phyloP scores from a whole-genome alignment of 371 early-diverging fungal species.

The Fennellomyces sp. region DNA sequence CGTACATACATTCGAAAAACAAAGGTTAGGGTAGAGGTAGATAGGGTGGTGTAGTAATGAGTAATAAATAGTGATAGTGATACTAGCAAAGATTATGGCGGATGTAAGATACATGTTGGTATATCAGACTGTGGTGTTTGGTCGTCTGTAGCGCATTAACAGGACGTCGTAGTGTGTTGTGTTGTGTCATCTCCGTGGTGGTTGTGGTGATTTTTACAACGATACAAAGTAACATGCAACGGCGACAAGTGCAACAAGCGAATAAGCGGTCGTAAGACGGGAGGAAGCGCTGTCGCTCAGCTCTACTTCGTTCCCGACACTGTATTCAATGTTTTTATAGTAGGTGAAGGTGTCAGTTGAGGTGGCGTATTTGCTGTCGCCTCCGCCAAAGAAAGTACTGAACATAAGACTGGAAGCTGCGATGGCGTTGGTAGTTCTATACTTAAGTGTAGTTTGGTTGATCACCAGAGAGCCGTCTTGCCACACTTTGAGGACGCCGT shows the following conservation, averaged over 20 bases:
- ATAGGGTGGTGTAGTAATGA: background rate
- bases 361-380: conserved; percentile 40
- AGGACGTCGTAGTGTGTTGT: too few relatives aligned
- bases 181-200: too few relatives aligned
- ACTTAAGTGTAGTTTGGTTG: conserved; percentile 32
- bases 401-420: conserved; percentile 48
- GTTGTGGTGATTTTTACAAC: conserved; percentile 5
- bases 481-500: conserved; percentile 50
- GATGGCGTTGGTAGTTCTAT: conserved; percentile 34
- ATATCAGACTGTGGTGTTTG: background rate
- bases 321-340: conserved; percentile 47
- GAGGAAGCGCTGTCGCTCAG: conserved; percentile 15
- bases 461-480: conserved; percentile 42
- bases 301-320: conserved; percentile 38
- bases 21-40: background rate
- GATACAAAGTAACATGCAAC: conserved; percentile 12
- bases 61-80: background rate
- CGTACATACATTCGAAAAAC: background rate
- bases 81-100: conserved; percentile 1
- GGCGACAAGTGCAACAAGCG: conserved; percentile 4
- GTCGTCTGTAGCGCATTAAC: background rate
- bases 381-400: conserved; percentile 61
- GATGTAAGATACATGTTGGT: background rate
- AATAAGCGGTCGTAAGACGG: conserved; percentile 4
- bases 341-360: conserved; percentile 41